Conservation (phyloP, 2,329 filamentous ascomycete species). For the Trichoderma arundinaceum region DNA sequence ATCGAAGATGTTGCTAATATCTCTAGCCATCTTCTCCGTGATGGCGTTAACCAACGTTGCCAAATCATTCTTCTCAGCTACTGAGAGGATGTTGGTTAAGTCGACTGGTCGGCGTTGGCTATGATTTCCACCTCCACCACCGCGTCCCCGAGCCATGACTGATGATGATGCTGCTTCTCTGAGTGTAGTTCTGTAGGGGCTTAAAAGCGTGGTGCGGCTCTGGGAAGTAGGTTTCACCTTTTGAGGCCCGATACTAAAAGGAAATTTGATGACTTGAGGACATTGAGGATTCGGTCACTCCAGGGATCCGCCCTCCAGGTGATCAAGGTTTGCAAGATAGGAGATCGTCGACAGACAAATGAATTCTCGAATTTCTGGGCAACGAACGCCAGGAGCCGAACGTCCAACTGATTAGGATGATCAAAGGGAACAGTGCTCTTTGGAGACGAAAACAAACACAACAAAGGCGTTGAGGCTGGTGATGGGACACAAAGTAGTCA, state of each 20-base stretch:
- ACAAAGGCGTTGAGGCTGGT: background rate
- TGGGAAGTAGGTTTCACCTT: background rate
- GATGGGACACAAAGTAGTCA: conserved; percentile 1
- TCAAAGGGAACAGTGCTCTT: background rate
- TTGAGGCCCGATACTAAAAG: background rate
- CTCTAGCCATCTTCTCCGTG: conserved; percentile 60
- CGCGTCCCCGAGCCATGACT: conserved; percentile 50
- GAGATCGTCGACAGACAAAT: background rate
- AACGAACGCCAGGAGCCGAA: too few relatives aligned
- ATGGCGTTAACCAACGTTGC: conserved; percentile 57
- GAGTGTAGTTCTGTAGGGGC: too few relatives aligned
- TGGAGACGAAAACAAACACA: background rate
- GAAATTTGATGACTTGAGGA: too few relatives aligned
- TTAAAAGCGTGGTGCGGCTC: background rate
- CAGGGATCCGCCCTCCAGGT: background rate
- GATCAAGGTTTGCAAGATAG: background rate
- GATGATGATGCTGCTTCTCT: background rate
- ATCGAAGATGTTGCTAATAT: conserved; percentile 60
- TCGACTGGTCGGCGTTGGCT: conserved; percentile 55
- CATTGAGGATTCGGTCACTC: background rate
- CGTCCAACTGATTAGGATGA: background rate
- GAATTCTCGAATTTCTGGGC: background rate
- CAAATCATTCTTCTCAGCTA: conserved; percentile 58
- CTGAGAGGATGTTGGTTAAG: conserved; percentile 55
- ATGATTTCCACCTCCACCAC: conserved; percentile 42